These are phyloP conservation scores for Didymella sp. DNA, from an alignment of 2,329 filamentous ascomycete species.

Conservation along the genomic window DNA sequence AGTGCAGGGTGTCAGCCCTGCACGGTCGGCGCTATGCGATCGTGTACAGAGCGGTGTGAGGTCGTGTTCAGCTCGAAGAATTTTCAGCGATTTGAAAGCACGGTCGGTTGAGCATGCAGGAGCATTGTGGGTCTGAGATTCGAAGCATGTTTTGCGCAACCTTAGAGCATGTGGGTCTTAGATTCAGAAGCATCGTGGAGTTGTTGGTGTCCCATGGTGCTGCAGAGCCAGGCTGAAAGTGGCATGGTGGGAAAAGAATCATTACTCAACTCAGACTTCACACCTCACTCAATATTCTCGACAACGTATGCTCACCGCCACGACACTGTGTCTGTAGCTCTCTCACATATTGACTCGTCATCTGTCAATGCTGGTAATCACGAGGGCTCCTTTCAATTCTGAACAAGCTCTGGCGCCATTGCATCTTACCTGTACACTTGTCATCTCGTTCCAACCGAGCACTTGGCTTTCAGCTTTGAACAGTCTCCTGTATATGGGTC, in stretches of 20 bases:
- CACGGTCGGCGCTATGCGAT: background rate
- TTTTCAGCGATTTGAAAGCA: slow-evolving; percentile 1
- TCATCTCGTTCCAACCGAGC: background rate
- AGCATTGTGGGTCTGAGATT: background rate
- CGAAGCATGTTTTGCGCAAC: background rate
- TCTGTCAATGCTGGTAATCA: background rate
- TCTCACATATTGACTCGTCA: background rate
- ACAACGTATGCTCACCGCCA: background rate
- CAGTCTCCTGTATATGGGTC: too few relatives aligned
- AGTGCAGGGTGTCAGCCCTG: background rate
- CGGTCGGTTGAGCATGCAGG: background rate
- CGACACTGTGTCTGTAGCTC: background rate
- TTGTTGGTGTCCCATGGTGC: background rate
- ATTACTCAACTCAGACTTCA: background rate
- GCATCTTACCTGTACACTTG: too few relatives aligned
- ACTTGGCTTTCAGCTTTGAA: background rate
- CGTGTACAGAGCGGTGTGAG: background rate
- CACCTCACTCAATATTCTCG: background rate
- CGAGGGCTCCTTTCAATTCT: too few relatives aligned
- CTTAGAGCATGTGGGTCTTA: background rate
- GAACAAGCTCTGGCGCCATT: background rate
- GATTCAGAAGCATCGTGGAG: background rate
- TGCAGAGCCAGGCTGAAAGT: background rate
- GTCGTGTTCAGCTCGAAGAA: background rate
- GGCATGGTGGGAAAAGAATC: slow-evolving; percentile 4